phyloP scores from a whole-genome alignment of 768 basidiomycete species.

The Inosperma sp. region DNA sequence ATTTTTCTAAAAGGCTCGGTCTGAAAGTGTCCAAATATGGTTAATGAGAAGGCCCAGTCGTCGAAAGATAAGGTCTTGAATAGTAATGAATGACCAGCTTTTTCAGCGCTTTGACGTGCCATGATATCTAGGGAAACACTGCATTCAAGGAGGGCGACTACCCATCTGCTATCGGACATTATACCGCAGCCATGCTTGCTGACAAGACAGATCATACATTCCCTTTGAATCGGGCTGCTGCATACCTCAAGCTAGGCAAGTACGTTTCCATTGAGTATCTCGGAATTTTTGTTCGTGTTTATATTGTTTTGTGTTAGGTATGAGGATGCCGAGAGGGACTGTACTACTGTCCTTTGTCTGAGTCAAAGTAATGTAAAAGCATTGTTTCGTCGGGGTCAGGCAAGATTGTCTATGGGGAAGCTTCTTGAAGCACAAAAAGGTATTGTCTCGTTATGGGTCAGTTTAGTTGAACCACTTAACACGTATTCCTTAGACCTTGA shows the following conservation, averaged over 20 bases:
- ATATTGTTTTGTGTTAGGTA: conserved; percentile 39
- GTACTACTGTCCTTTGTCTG: conserved; percentile 56
- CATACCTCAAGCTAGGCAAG: conserved; percentile 94
- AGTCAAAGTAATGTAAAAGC: conserved; percentile 69
- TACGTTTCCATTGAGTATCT: conserved; percentile 41
- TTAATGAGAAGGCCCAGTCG: conserved; percentile 27
- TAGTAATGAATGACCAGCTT: no score
- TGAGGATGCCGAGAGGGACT: conserved; percentile 80
- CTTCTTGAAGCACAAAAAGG: conserved; percentile 60
- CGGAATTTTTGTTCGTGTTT: conserved; percentile 12
- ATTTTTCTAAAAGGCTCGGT: no score
- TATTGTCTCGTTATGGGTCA: no score
- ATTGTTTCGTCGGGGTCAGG: conserved; percentile 73
- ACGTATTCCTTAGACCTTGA: conserved; percentile 48
- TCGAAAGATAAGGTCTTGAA: conserved; percentile 41
- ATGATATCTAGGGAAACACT: conserved; percentile 63
- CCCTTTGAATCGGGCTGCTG: conserved; percentile 83
- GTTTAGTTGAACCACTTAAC: background rate
- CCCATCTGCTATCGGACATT: conserved; percentile 77
- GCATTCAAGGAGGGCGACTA: conserved; percentile 83
- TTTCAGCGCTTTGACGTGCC: background rate
- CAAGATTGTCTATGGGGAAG: conserved; percentile 52
- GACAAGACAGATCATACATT: conserved; percentile 71
- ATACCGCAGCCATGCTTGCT: conserved; percentile 72
- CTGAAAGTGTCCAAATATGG: conserved; percentile 11